These are phyloP conservation scores for Fusarium robinianum DNA, from an alignment of 2,329 filamentous ascomycete species.

Conservation along the genomic window DNA sequence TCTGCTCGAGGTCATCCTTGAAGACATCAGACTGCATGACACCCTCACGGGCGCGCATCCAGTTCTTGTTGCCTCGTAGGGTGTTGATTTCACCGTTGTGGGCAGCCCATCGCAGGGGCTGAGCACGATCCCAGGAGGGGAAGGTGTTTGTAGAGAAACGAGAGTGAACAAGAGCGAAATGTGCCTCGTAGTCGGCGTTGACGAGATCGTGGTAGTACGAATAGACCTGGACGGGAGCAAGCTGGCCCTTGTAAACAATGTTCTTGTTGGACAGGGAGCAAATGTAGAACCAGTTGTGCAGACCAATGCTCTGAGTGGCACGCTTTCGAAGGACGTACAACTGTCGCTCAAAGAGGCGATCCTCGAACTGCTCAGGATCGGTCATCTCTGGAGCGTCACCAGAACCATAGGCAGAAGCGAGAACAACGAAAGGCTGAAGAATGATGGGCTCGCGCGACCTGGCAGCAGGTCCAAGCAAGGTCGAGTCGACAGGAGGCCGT, in stretches of 20 bases:
- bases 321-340: slow-evolving; percentile 94
- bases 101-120: slow-evolving; percentile 93
- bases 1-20: slow-evolving; percentile 83
- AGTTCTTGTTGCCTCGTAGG: slow-evolving; percentile 97
- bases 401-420: slow-evolving; percentile 80
- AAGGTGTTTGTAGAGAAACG: slow-evolving; percentile 99
- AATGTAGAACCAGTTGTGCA: slow-evolving; percentile 98
- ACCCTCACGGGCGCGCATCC: slow-evolving; percentile 97
- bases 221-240: slow-evolving; percentile 93
- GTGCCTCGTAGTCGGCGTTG: slow-evolving; percentile 94
- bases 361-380: slow-evolving; percentile 81
- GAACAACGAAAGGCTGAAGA: slow-evolving; percentile 91
- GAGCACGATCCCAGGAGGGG: slow-evolving; percentile 96
- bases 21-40: slow-evolving; percentile 93
- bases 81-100: slow-evolving; percentile 99
- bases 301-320: slow-evolving; percentile 88
- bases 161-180: slow-evolving; percentile 96
- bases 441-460: slow-evolving; percentile 94
- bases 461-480: slow-evolving; percentile 88
- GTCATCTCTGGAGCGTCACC: slow-evolving; percentile 78
- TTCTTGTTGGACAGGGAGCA: slow-evolving; percentile 97
- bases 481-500: slow-evolving; percentile 91
- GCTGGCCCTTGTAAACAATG: slow-evolving; percentile 98
- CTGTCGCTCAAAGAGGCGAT: slow-evolving; percentile 86
- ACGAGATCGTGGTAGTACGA: slow-evolving; percentile 97